Conservation (phyloP, 176 grass and related monocot species). For the Paspalum notatum region DNA sequence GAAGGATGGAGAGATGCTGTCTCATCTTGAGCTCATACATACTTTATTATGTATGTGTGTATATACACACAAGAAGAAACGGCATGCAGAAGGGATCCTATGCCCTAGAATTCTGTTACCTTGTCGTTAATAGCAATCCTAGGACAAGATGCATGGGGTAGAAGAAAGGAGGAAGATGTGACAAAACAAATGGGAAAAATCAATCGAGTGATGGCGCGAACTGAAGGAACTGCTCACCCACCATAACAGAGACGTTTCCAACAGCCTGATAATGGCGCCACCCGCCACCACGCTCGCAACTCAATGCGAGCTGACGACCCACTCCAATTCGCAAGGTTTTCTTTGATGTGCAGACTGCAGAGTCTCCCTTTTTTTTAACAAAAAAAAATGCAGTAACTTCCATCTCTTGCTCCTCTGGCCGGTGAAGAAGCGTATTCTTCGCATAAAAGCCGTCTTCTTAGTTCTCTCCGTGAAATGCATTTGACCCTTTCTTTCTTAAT, state of each 20-base stretch:
- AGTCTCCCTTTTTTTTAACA: background rate
- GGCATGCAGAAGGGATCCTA: background rate
- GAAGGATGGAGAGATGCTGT: no score
- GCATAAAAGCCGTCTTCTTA: no score
- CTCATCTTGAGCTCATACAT: no score
- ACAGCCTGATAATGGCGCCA: constrained; percentile 19
- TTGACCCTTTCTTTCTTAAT: background rate
- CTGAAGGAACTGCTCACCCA: constrained; percentile 7
- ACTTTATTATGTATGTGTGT: no score
- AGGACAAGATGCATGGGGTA: no score
- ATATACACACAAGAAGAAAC: no score
- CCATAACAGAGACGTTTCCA: constrained; percentile 17
- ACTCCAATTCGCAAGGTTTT: no score
- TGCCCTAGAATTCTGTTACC: background rate
- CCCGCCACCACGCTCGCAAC: no score
- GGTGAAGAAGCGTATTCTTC: background rate
- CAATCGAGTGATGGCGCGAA: constrained; percentile 9
- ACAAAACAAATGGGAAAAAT: background rate
- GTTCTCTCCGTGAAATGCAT: no score
- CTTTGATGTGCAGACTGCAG: no score
- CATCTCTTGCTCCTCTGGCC: background rate
- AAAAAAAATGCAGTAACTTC: background rate
- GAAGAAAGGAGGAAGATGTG: no score
- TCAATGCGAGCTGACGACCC: no score
- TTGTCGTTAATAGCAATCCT: background rate